Evolutionary conservation across 345 rosid genomes (phyloP), one percentile per base, ranked within the genome.

Genomic region (Salix brachista): DNA sequence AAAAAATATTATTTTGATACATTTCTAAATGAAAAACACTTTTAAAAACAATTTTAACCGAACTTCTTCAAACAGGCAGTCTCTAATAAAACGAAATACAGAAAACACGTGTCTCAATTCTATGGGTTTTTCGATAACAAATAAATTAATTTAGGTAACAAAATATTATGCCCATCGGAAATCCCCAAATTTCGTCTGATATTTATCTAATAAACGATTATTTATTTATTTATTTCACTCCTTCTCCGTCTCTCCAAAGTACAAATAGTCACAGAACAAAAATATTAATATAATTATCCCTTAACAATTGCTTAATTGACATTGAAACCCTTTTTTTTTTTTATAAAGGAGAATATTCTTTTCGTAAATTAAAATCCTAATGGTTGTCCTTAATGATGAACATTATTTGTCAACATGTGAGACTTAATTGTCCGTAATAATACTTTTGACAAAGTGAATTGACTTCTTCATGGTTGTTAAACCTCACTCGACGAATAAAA

Each of bases 21-120:
- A 30, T 30, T 30, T 30, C 0, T 30, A 0, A 2, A 30, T 3
- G 0, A 30, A 32, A 32, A 32, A 32, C 0, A 32, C 0, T 32
- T 32, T 32, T 32, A 32, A 32, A 32, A 32, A 32, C 5, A 32
- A 32, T 32, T 4, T 32, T 32, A 32, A 4, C 5, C 5, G 0
- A 0, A 32, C 0, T 32, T 32, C 0, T 32, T 32, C 34, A 32
- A 32, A 32, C 34, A 32, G 34, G 34, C 34, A 32, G 5, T 32
- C 34, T 32, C 34, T 32, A 32, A 0, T 32, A 4, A 32, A 32
- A 32, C 34, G 3, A 39, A 39, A 39, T 39, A 8, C 44, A 41
- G 11, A 41, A 8, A 37, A 37, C 41, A 37, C 8, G 42, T 39
- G 3, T 41, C 44, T 11, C 13, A 41, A 41, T 10, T 41, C 44